phyloP scores from a whole-genome alignment of 306 rosid species.

The Hippophae gyantsensis region DNA sequence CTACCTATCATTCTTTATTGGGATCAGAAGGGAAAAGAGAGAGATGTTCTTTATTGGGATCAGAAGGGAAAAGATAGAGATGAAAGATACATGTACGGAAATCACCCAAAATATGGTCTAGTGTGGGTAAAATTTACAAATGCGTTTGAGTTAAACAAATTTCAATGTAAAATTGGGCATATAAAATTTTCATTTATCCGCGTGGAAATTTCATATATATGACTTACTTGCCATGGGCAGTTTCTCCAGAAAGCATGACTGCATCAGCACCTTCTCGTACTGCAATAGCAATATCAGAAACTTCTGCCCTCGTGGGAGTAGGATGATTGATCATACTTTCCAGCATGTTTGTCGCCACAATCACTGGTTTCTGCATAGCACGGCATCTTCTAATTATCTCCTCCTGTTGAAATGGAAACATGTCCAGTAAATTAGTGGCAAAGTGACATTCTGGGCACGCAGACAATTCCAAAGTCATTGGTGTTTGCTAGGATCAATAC shows the following conservation, averaged over 20 bases:
- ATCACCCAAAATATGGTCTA: too few relatives aligned
- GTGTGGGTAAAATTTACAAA: too few relatives aligned
- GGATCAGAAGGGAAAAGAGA: constrained; percentile 9
- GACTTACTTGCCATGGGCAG: constrained; percentile 97
- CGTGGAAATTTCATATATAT: constrained; percentile 9
- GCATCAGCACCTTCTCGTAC: constrained; percentile 96
- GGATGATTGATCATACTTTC: constrained; percentile 98
- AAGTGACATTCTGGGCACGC: too few relatives aligned
- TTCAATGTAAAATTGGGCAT: too few relatives aligned
- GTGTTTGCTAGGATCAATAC: too few relatives aligned
- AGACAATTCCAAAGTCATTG: too few relatives aligned
- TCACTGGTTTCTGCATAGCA: constrained; percentile 79
- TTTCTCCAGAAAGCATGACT: constrained; percentile 99
- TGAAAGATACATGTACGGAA: background rate
- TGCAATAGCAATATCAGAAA: constrained; percentile 90
- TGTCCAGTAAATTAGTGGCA: constrained; percentile 10
- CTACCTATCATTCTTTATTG: constrained; percentile 10
- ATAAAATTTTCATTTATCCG: background rate
- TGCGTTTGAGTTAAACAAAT: too few relatives aligned
- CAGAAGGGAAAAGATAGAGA: background rate
- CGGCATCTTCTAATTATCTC: constrained; percentile 80
- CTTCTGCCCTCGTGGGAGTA: constrained; percentile 96
- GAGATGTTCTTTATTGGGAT: background rate
- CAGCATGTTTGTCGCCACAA: constrained; percentile 97
- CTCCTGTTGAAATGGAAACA: constrained; percentile 45